Conservation (phyloP, 169 alveolate genomes). For the Toxoplasma gondii region DNA sequence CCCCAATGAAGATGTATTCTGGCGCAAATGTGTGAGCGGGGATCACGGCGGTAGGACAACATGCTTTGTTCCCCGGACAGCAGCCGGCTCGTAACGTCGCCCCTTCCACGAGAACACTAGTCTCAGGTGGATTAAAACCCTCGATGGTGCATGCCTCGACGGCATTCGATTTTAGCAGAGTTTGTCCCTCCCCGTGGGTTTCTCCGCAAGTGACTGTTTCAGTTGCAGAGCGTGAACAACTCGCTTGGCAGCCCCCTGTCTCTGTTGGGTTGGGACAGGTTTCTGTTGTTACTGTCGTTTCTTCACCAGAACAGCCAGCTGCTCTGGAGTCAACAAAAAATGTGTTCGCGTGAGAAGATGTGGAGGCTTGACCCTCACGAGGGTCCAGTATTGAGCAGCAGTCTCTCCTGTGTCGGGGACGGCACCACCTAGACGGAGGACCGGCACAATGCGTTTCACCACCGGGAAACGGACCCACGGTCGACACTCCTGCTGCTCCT, state of each 20-base stretch:
- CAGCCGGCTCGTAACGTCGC: not conserved
- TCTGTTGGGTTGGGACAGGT: not conserved
- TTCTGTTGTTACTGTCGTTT: not conserved
- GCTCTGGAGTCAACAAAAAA: not conserved
- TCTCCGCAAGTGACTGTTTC: not conserved
- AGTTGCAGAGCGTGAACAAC: not conserved
- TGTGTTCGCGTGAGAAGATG: not conserved
- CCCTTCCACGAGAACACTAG: not conserved
- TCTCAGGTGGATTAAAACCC: not conserved
- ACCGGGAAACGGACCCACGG: not conserved
- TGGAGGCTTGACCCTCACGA: not conserved
- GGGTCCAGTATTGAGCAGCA: not conserved
- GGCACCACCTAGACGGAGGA: not conserved
- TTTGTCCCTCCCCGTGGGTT: not conserved
- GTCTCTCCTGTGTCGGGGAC: not conserved
- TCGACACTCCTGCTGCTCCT: not conserved
- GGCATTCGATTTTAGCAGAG: not conserved
- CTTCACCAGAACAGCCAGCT: not conserved
- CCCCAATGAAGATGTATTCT: slow-evolving; percentile 27
- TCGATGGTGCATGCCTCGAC: not conserved
- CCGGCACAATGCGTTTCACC: not conserved
- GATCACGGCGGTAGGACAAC: not conserved
- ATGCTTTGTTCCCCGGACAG: not conserved
- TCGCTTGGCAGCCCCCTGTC: not conserved
- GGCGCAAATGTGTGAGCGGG: slow-evolving; percentile 40